Base-by-base conservation (phyloP, 371 early-diverging fungal species). In the Syncephalastrum sp. region DNA sequence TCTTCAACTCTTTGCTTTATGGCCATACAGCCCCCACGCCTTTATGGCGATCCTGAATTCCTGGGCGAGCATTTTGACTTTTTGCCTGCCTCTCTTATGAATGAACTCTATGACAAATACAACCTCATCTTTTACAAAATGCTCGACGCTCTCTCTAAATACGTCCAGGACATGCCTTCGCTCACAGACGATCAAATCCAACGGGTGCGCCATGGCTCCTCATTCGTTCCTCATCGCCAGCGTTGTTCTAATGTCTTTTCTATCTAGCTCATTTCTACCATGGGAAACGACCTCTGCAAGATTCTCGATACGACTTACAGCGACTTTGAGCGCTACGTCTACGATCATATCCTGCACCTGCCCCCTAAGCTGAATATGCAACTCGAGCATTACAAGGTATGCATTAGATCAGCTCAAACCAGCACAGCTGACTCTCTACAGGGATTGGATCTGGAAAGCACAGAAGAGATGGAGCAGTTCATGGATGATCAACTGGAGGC, bases 31-130 rank as follows among this genome's bases (percentile, higher is more conserved):
- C 17, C 19, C 23, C 25, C 38, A 1, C 58, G 58, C 16, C 42
- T 44, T 4, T 57, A 57, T 29, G 58, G 51, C n/a, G 42, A 57
- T 21, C 29, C 19, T 16, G 58, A 57, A 13, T 42, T 57, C 49
- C 8, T 57, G 27, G 50, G 51, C 15, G 58, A 57, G 45, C 58
- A 57, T 17, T 50, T 57, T 7, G 58, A 51, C 17, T 57, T 24
- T 41, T 42, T 57, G 7, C 58, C 58, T 21, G 29, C 51, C 13
- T 17, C 42, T 16, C 15, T 57, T 23, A 27, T 51, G n/a, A 51
- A 57, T 43, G 51, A 50, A 14, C 23, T 57, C 14, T 57, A 57
- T 19, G 43, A 57, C 24, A 51, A 23, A 14, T 33, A 43, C 51
- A 57, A 50, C 44, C 23, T 43, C n/a, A 46, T 43, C 15, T 23